Base-by-base conservation (phyloP, 2,329 filamentous ascomycete species). In the Aspergillus sojae region DNA sequence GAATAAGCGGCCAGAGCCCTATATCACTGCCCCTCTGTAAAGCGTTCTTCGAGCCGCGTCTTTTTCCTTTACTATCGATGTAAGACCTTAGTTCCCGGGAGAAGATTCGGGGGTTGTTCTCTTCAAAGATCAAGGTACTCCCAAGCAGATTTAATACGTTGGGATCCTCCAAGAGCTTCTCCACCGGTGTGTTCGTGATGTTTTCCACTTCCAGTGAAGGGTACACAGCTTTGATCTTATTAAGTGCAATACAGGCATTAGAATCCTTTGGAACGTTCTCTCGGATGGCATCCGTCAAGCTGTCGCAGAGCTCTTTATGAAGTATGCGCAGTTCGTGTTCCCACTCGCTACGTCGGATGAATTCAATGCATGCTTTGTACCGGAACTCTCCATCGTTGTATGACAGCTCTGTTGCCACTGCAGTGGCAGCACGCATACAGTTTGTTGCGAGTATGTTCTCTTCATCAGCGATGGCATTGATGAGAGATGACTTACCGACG, bases 381-480 rank as follows among this genome's bases (percentile, higher is more conserved):
- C 78, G 72, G 5, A 82, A 71, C 0, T 78, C 70, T 9, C 76
- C 81, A 28, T 80, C 19, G 57, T 89, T 89, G 73, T 81, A 89
- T 0, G 82, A 82, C 1, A 90, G 81, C 68, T 89, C 86, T 0
- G 86, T 89, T 0, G 88, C 82, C 0, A 86, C 84, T 0, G 86
- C 86, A 0, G 87, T 90, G 62, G 86, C 89, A 0, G 87, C 87
- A 32, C 85, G 77, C 82, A 89, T 85, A 70, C 86, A 86, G 66
- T 85, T 86, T 0, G 84, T 86, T 0, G 83, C 82, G 0, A 81
- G 80, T 19, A 86, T 75, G n/a, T 83, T 79, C 65, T 89, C 85
- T 67, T 89, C 85, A 34, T 89, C 86, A 0, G 89, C 77, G 39
- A 90, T 70, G 0, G 87, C 87, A 68, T 89, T 90, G 72, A 90